Percentiles rank a stretch among this genome's conserved stretches.
Evolutionary conservation across 1,284 basidiomycete species (phyloP).

Genomic region (Pholiota adiposa): DNA sequence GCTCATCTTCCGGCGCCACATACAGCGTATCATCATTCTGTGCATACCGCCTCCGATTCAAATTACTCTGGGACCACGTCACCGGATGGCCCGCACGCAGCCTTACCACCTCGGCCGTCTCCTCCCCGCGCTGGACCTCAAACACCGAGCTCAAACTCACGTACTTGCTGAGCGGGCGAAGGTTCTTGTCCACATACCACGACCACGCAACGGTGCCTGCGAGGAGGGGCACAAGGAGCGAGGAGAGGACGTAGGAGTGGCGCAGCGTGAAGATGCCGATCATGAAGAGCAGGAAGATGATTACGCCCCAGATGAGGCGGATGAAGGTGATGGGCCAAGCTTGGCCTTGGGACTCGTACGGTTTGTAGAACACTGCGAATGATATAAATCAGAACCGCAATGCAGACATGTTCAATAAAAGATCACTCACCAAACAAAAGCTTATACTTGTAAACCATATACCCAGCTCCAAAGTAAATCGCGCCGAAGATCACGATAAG

Average conservation of each 20-base stretch:
- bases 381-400: not conserved
- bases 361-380: constrained; percentile 83
- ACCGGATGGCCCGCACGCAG: constrained; percentile 82
- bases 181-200: constrained; percentile 73
- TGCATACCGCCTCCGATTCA: constrained; percentile 84
- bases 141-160: constrained; percentile 86
- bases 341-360: constrained; percentile 91
- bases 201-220: constrained; percentile 80
- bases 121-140: constrained; percentile 87
- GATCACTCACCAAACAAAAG: constrained; percentile 80
- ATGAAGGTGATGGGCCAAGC: constrained; percentile 94
- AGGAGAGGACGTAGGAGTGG: constrained; percentile 77
- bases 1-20: constrained; percentile 88
- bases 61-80: constrained; percentile 83
- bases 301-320: constrained; percentile 85
- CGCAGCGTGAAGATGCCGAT: constrained; percentile 90
- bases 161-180: constrained; percentile 81
- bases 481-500: constrained; percentile 94
- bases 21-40: constrained; percentile 95
- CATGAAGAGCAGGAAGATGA: constrained; percentile 93
- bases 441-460: constrained; percentile 98
- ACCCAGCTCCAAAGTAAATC: constrained; percentile 92
- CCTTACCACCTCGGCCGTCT: constrained; percentile 74
- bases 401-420: not conserved
- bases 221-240: constrained; percentile 81